Evolutionary conservation across 257 asterid species (phyloP), one percentile per base, ranked within the genome.

Genomic region (Nicotiana tabacum): DNA sequence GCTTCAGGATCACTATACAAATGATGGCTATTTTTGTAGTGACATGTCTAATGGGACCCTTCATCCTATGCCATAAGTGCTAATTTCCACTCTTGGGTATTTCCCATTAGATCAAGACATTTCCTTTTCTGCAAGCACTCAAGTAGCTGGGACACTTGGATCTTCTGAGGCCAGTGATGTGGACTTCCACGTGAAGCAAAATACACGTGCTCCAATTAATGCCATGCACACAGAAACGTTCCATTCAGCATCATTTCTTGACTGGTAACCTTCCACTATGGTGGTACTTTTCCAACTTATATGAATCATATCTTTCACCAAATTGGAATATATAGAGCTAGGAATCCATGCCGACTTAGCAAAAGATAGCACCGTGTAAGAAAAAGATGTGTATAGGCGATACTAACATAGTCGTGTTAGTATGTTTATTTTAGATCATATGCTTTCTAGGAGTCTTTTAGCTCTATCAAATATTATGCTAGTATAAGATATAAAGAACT

Each of bases 171-270:
- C 78, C 81, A 56, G n/a, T 82, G 88, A 85, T 74, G 87, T 69
- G 83, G 89, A 88, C 86, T 56, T 83, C 35, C 92, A 86, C 85
- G 66, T 85, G 85, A 83, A 80, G 81, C 65, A 15, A 48, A 48
- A 39, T 24, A 5, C 12, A 37, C 24, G 30, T 30, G 32, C 68
- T 56, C 53, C 30, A 55, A 43, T 43, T 43, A 43, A 64, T 53
- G 39, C 56, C 77, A 46, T 27, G 17, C 55, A 53, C 29, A 53
- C 62, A 66, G 13, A 67, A 67, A 66, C 21, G 57, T 66, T 85
- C 55, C 61, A 77, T 58, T 35, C n/a, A 21, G 39, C 60, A 39
- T 70, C 39, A 24, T 77, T 80, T 55, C 43, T 60, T 68, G 27
- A 62, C 66, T 21, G 48, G n/a, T 55, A 64, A 64, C 24, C 29